Conservation (phyloP, 2,329 filamentous ascomycete genomes). For the Paecilomyces sp. region DNA sequence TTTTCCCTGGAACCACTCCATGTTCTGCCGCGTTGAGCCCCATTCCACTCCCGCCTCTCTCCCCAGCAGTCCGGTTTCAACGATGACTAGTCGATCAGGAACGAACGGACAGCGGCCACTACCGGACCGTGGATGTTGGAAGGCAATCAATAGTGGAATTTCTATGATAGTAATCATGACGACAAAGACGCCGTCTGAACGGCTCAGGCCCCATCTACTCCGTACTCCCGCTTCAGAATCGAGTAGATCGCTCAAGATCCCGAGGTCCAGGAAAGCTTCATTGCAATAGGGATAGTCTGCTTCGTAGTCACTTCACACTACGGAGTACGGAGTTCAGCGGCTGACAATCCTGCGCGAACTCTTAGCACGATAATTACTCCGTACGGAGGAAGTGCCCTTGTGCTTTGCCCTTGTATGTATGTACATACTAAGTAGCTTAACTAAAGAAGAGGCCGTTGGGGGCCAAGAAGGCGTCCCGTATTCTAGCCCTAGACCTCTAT, state of each 20-base stretch:
- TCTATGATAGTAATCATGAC: neutral
- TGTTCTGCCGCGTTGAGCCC: neutral
- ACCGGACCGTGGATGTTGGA: neutral
- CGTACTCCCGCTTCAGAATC: too few species aligned
- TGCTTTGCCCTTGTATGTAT: neutral
- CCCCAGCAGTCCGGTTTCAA: neutral
- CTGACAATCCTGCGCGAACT: neutral
- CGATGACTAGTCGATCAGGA: neutral
- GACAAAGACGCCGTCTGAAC: neutral
- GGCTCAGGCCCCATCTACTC: neutral
- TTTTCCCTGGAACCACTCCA: neutral
- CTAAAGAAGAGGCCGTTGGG: too few species aligned
- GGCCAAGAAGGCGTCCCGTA: too few species aligned
- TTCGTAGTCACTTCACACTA: neutral
- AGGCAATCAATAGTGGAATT: neutral
- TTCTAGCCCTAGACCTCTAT: too few species aligned
- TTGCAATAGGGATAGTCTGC: neutral
- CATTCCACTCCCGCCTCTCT: neutral
- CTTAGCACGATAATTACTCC: neutral
- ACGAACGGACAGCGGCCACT: neutral
- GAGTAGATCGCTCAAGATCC: neutral
- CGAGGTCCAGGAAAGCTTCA: neutral
- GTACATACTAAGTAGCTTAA: too few species aligned
- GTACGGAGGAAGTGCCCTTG: neutral
- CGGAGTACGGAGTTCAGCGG: neutral